These are phyloP conservation scores for Tetrahymena elliotti DNA, from an alignment of 73 alveolate species.

Conservation along the genomic window DNA sequence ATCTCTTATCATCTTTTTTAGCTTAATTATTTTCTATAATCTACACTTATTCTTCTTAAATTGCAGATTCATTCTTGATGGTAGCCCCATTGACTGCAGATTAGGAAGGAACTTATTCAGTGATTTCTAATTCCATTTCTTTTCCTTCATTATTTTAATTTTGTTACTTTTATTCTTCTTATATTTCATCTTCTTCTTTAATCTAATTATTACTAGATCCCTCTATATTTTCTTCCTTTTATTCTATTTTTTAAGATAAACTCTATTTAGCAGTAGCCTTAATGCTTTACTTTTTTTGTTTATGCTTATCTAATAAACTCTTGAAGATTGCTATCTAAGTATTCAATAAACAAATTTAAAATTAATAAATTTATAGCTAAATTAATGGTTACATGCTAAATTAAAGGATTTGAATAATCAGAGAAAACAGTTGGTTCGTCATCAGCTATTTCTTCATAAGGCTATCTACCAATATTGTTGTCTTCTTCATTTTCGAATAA, in stretches of 20 bases:
- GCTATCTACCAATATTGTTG: neutral
- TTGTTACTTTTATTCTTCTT: slow-evolving; percentile 16
- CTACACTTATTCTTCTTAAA: neutral
- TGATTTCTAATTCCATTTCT: neutral
- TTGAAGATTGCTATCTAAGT: neutral
- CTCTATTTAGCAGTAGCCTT: neutral
- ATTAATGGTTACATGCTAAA: neutral
- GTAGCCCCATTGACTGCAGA: neutral
- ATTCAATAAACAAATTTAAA: neutral
- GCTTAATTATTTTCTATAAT: neutral
- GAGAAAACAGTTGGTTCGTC: neutral
- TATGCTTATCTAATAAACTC: neutral
- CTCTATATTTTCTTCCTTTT: slow-evolving; percentile 3
- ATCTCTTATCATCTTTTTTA: neutral
- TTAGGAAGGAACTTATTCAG: neutral
- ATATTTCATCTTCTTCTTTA: neutral
- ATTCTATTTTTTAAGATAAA: neutral
- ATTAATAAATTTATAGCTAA: no score
- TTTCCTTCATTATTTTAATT: neutral
- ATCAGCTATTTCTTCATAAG: neutral
- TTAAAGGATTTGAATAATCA: neutral
- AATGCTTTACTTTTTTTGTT: slow-evolving; percentile 9
- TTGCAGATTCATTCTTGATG: neutral
- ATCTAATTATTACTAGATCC: neutral
- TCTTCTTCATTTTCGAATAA: neutral